Evolutionary conservation across 805 yeast species (phyloP), one percentile per base, ranked within the genome.

Genomic region (Isabelozyma pseudorhagii): DNA sequence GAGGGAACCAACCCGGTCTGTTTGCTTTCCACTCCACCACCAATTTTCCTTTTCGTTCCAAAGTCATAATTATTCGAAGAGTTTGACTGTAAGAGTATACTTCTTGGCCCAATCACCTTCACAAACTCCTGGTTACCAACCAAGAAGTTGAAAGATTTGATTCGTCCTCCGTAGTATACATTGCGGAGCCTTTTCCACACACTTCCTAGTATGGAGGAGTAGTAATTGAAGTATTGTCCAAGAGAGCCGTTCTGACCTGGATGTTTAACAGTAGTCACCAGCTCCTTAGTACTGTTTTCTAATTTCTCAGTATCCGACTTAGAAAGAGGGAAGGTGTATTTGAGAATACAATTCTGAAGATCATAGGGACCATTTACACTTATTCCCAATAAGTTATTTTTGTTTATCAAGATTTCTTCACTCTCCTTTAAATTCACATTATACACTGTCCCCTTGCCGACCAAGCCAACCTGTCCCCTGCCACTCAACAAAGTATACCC

Each of bases 391-490:
- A 83, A 58, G 50, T 77, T 75, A 10, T 69, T 61, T 44, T 66
- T 72, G 50, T 72, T 77, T 21, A 83, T 71, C 29, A 80, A 62
- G 5, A 81, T 62, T 40, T 77, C 78, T 53, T 83, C 87, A 18
- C 62, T 74, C 14, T 67, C 73, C 3, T 57, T 66, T 21, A 83
- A 60, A 31, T 67, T 67, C 13, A 82, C 64, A 50, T 72, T 75
- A 60, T 80, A 81, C 18, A 83, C 62, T 10, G 79, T 71, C 0
- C 88, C 87, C 21, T 69, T 66, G 1, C 86, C 87, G 13, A 73
- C 78, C 13, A 84, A 54, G 1, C 83, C 82, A 2, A 72, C 72
- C 46, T 72, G 76, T 0, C 89, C 89, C 51, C 88, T 69, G 1
- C 89, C 88, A 25, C 78, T 73, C 5, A 82, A 54, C 38, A 79